Percentiles rank a stretch among this genome's conserved stretches.
Evolutionary conservation across 148 eudicot species (phyloP).

Genomic region (Persicaria tinctoria): DNA sequence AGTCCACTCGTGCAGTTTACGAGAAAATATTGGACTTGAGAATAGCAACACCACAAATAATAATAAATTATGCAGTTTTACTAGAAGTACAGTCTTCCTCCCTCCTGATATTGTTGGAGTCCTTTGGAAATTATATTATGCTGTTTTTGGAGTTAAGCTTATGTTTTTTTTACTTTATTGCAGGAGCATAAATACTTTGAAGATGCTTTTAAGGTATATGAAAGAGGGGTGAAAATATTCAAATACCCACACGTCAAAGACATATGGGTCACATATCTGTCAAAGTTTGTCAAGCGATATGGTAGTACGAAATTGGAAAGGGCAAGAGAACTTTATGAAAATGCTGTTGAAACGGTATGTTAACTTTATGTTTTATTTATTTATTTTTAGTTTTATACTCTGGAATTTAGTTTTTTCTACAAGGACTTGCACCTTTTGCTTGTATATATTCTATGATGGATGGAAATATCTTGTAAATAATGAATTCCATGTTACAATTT

Average conservation of each 20-base stretch:
- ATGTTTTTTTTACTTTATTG: constrained; percentile 14
- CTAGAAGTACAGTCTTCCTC: constrained; percentile 47
- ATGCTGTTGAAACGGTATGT: constrained; percentile 84
- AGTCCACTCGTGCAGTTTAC: constrained; percentile 86
- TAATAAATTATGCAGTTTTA: constrained; percentile 84
- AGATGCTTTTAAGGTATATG: constrained; percentile 95
- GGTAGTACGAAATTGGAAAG: constrained; percentile 80
- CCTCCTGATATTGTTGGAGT: background rate
- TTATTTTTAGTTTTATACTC: background rate
- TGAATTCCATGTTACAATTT: background rate
- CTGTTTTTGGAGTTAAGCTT: background rate
- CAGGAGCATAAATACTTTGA: constrained; percentile 92
- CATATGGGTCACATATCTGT: constrained; percentile 85
- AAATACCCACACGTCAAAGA: constrained; percentile 96
- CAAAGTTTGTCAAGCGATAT: constrained; percentile 87
- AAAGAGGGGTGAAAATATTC: constrained; percentile 93
- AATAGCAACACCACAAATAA: constrained; percentile 94
- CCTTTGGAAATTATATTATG: background rate
- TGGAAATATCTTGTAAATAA: background rate
- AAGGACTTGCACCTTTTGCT: background rate
- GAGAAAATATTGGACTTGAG: constrained; percentile 84
- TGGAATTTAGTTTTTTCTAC: background rate
- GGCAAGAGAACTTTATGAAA: constrained; percentile 84
- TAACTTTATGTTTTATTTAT: background rate
- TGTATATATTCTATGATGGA: background rate